Percentiles rank a stretch among this genome's conserved stretches.
Conservation (phyloP, 2,329 filamentous ascomycete genomes). For the Zarea fungicola region DNA sequence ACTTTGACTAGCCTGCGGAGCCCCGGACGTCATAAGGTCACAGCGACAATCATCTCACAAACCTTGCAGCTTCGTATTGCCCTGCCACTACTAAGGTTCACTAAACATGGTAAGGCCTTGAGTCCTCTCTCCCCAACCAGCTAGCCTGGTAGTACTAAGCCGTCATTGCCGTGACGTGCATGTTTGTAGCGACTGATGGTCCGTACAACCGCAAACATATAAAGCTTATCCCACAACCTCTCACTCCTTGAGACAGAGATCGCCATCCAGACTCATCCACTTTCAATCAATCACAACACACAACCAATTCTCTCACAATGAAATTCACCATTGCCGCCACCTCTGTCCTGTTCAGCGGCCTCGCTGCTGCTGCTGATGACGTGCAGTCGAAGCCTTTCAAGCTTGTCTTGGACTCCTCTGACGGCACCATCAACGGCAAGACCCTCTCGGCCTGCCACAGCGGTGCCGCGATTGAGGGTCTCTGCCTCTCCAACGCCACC, state of each 20-base stretch:
- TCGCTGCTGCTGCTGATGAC: conserved; percentile 10
- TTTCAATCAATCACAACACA: neutral
- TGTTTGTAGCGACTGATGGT: no score
- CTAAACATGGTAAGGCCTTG: neutral
- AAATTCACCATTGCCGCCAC: conserved; percentile 10
- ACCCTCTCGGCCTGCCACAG: conserved; percentile 6
- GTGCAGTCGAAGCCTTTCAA: conserved; percentile 13
- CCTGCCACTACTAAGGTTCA: no score
- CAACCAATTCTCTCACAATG: conserved; percentile 7
- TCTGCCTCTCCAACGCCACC: neutral
- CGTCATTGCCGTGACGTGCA: neutral
- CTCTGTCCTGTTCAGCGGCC: conserved; percentile 5
- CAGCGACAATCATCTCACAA: conserved; percentile 1
- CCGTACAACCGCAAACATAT: neutral
- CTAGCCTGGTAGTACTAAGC: no score
- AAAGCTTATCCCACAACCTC: neutral
- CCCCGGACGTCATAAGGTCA: conserved; percentile 9
- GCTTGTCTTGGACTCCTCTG: conserved; percentile 5
- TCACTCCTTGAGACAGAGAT: no score
- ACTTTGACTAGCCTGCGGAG: no score
- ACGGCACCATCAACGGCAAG: conserved; percentile 1
- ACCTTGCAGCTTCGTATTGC: conserved; percentile 7
- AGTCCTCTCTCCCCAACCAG: neutral
- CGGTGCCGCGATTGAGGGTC: conserved; percentile 11
- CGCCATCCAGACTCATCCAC: neutral